Conservation (phyloP, 1,284 basidiomycete genomes). For the Cronartium ribicola region DNA sequence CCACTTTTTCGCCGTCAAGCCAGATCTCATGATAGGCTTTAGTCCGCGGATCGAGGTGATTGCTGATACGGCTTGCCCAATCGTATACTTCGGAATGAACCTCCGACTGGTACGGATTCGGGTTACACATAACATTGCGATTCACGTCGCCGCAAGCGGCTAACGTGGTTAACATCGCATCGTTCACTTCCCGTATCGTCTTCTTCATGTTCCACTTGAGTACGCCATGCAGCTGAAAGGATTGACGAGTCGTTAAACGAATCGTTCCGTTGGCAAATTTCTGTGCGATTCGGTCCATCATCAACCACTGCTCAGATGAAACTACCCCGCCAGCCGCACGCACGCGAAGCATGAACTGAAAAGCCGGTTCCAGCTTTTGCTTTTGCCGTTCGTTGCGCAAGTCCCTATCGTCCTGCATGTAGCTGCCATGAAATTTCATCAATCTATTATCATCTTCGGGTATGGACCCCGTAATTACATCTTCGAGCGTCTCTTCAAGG, state of each 20-base stretch:
- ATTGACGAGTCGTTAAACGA: constrained; percentile 95
- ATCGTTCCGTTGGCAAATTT: constrained; percentile 90
- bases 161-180: constrained; percentile 84
- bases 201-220: constrained; percentile 94
- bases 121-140: constrained; percentile 73
- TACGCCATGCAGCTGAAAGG: constrained; percentile 98
- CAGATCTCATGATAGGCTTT: constrained; percentile 98
- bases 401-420: constrained; percentile 91
- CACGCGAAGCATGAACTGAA: constrained; percentile 97
- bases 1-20: constrained; percentile 85
- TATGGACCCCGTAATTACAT: too few relatives aligned
- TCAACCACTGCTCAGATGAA: constrained; percentile 83
- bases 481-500: too few relatives aligned
- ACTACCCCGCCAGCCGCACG: constrained; percentile 95
- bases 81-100: constrained; percentile 79
- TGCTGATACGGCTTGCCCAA: constrained; percentile 79
- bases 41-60: constrained; percentile 81
- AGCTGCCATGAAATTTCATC: constrained; percentile 99
- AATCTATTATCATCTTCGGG: too few relatives aligned
- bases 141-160: constrained; percentile 99
- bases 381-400: constrained; percentile 92
- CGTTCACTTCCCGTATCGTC: constrained; percentile 94
- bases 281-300: constrained; percentile 92
- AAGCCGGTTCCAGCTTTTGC: constrained; percentile 91
- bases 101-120: constrained; percentile 79